Conservation (phyloP, 2,329 filamentous ascomycete genomes). For the Helotiales sp. region DNA sequence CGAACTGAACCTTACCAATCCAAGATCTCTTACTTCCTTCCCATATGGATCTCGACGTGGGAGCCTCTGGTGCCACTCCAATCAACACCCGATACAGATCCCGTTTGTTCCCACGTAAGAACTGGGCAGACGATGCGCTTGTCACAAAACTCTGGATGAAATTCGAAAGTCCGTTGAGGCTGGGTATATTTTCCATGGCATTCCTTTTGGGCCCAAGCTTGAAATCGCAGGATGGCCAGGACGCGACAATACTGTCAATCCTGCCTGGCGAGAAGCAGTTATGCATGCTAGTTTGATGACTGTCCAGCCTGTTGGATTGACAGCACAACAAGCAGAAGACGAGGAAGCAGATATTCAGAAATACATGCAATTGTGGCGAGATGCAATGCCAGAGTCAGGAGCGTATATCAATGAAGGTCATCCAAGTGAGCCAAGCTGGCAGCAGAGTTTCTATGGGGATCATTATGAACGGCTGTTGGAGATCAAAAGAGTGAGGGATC, state of each 20-base stretch:
- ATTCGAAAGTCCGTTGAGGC: not conserved
- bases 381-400: conserved; percentile 34
- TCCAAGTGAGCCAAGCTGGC: not conserved
- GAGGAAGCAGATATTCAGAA: not conserved
- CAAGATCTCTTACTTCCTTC: not conserved
- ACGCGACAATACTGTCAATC: not conserved
- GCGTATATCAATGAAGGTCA: conserved; percentile 3
- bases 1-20: not conserved
- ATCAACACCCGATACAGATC: not conserved
- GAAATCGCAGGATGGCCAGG: not conserved
- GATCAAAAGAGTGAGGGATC: conserved; percentile 29
- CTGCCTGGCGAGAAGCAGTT: conserved; percentile 32
- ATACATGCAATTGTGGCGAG: conserved; percentile 26
- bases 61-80: not conserved
- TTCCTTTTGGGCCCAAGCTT: not conserved
- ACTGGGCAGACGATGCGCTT: not conserved
- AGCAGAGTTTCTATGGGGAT: conserved; percentile 48
- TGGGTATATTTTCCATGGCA: not conserved
- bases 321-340: not conserved
- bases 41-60: not conserved
- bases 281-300: not conserved
- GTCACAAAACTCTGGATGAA: not conserved
- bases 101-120: not conserved
- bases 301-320: not conserved
- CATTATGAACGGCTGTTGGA: conserved; percentile 25